Conservation (phyloP, 228 moss, liverwort and hornwort genomes). For the Sphagnum fallax region DNA sequence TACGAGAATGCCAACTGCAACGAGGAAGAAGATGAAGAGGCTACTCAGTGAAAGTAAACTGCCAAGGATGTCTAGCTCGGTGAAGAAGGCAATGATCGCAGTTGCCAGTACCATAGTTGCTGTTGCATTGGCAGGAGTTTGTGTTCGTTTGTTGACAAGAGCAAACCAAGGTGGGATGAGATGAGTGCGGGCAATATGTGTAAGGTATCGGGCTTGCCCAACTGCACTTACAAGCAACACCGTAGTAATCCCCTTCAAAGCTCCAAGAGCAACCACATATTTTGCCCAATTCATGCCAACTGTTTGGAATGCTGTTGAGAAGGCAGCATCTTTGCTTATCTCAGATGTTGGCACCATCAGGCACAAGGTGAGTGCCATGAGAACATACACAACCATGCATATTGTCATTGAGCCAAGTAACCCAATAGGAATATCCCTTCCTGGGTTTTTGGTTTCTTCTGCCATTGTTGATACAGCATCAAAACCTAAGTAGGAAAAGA, state of each 20-base stretch:
- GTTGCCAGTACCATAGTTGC: conserved; percentile 33
- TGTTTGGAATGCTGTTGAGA: conserved; percentile 49
- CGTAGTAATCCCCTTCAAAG: conserved; percentile 77
- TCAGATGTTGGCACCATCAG: conserved; percentile 53
- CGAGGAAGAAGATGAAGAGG: conserved; percentile 74
- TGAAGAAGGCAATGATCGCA: conserved; percentile 46
- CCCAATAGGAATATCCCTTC: conserved; percentile 78
- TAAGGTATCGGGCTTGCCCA: conserved; percentile 74
- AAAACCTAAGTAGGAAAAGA: conserved; percentile 83
- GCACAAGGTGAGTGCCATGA: conserved; percentile 71
- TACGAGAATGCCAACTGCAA: conserved; percentile 60
- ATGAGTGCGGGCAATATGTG: conserved; percentile 73
- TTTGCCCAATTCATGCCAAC: conserved; percentile 78
- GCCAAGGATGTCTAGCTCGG: conserved; percentile 51
- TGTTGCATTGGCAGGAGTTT: conserved; percentile 64
- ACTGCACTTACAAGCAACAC: conserved; percentile 51
- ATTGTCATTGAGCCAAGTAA: conserved; percentile 64
- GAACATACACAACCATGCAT: conserved; percentile 48
- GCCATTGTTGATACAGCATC: conserved; percentile 78
- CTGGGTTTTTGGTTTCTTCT: conserved; percentile 63
- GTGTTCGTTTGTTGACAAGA: conserved; percentile 34
- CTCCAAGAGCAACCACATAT: conserved; percentile 77
- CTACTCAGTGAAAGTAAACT: conserved; percentile 50
- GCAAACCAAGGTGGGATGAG: conserved; percentile 79
- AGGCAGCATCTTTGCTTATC: conserved; percentile 47